These are phyloP conservation scores for Benincasa hispida DNA, from an alignment of 306 rosid genomes.

Conservation along the genomic window DNA sequence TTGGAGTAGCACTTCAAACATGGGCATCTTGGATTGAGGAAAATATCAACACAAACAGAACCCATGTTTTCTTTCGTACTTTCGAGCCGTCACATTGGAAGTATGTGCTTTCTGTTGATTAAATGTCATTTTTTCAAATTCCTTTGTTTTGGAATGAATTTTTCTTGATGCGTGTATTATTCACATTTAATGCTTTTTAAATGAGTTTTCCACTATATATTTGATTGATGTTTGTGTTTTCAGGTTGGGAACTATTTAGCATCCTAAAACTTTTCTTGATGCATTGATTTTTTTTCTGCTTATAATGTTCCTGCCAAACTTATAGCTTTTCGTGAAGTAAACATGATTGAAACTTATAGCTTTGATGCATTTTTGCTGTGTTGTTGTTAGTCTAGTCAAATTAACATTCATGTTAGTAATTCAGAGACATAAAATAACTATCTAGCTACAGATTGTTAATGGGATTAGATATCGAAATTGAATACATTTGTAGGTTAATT, in stretches of 20 bases:
- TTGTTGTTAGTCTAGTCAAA: neutral
- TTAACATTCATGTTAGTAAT: no score
- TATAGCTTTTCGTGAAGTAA: neutral
- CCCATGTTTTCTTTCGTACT: constrained; percentile 73
- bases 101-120: constrained; percentile 7
- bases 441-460: no score
- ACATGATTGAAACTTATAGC: neutral
- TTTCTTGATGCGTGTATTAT: neutral
- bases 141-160: neutral
- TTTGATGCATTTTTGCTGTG: neutral
- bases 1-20: constrained; percentile 49
- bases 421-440: no score
- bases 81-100: constrained; percentile 86
- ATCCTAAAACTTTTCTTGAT: neutral
- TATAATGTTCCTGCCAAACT: neutral
- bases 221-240: neutral
- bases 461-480: no score
- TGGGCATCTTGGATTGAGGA: constrained; percentile 87
- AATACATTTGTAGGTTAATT: no score
- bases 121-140: neutral
- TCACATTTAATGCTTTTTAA: neutral
- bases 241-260: neutral
- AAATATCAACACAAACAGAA: constrained; percentile 40
- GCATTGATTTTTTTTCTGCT: neutral
- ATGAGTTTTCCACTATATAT: neutral